phyloP scores from a whole-genome alignment of 2,329 filamentous ascomycete species.

The Cordyceps cateniannulata region DNA sequence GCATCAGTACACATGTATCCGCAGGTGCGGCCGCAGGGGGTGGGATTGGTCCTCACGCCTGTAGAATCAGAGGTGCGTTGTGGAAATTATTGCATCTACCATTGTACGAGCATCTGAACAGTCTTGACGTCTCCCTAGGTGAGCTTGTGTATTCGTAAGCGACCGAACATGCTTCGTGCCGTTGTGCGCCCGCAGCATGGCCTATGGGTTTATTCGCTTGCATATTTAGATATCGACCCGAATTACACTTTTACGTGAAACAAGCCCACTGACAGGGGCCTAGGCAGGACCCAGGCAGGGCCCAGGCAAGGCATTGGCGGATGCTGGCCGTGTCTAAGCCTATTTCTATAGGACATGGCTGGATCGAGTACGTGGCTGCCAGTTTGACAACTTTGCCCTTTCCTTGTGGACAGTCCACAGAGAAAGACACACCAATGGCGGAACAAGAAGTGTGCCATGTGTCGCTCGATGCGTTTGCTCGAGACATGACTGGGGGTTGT shows the following conservation, averaged over 20 bases:
- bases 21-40: neutral
- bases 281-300: no score
- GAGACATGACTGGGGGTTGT: neutral
- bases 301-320: neutral
- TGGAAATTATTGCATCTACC: no score
- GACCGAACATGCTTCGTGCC: neutral
- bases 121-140: no score
- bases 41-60: neutral
- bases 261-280: neutral
- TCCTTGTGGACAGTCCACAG: neutral
- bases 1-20: neutral
- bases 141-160: neutral
- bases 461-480: neutral
- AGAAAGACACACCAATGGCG: neutral
- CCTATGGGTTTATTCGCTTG: neutral
- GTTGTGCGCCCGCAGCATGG: neutral
- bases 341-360: neutral
- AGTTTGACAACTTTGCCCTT: neutral
- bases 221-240: neutral
- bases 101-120: no score
- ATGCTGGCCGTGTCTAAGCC: neutral
- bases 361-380: neutral
- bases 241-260: neutral
- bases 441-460: slow-evolving; percentile 5
- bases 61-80: neutral